A percentile compares a stretch with the other conserved stretches of the same genome.
phyloP scores from a whole-genome alignment of 2,329 filamentous ascomycete species.

The Coleophoma cylindrospora region DNA sequence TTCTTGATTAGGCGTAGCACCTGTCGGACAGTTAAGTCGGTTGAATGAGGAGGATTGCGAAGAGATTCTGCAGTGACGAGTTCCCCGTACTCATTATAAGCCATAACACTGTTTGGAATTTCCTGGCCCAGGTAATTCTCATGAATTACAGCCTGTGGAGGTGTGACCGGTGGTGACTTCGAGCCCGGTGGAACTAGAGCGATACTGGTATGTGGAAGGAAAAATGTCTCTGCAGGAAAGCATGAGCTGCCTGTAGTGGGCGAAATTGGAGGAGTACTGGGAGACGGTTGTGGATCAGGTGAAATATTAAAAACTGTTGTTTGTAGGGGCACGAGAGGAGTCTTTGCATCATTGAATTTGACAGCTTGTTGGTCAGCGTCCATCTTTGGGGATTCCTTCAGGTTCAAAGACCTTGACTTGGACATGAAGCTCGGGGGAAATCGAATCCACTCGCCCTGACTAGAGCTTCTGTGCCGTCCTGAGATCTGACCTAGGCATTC shows the following conservation, averaged over 20 bases:
- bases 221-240: not conserved
- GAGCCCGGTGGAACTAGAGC: not conserved
- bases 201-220: not conserved
- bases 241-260: not conserved
- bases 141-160: too few species aligned
- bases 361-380: too few species aligned
- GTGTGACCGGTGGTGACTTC: too few species aligned
- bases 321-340: too few species aligned
- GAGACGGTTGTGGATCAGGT: too few species aligned
- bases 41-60: slow-evolving; percentile 2
- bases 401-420: too few species aligned
- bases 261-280: too few species aligned
- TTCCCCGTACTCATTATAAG: slow-evolving; percentile 25
- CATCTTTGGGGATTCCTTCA: too few species aligned
- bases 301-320: too few species aligned
- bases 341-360: too few species aligned
- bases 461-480: not conserved
- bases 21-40: slow-evolving; percentile 15
- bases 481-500: not conserved
- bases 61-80: slow-evolving; percentile 15
- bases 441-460: not conserved
- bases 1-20: slow-evolving; percentile 20
- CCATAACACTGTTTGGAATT: slow-evolving; percentile 6
- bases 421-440: too few species aligned
- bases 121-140: not conserved